These are phyloP conservation scores for Alternaria alternata DNA, from an alignment of 2,329 filamentous ascomycete genomes.

Conservation along the genomic window DNA sequence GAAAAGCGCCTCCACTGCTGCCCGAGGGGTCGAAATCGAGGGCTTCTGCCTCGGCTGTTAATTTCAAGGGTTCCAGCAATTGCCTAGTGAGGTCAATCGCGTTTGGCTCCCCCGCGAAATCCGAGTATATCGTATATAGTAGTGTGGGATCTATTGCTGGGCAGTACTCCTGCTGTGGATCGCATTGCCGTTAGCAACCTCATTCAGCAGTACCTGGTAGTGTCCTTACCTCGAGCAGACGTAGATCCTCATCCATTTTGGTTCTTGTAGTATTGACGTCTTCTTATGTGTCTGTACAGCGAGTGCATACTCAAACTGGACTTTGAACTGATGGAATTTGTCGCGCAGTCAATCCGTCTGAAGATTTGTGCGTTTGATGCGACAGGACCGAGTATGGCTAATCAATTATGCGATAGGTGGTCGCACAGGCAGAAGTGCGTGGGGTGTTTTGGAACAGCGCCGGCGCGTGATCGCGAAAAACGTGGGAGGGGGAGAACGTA, in stretches of 20 bases:
- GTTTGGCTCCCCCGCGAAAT: conserved; percentile 70
- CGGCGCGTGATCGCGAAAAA: conserved; percentile 12
- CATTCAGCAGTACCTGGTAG: conserved; percentile 8
- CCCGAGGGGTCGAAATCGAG: conserved; percentile 82
- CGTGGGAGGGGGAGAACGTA: conserved; percentile 6
- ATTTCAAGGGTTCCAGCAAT: conserved; percentile 72
- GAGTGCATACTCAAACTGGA: conserved; percentile 38
- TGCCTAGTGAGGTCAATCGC: conserved; percentile 62
- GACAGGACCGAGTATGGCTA: not conserved
- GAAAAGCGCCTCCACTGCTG: conserved; percentile 58
- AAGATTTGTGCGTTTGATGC: not conserved
- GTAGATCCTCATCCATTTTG: conserved; percentile 49
- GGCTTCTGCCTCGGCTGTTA: conserved; percentile 71
- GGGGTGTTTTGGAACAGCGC: conserved; percentile 10
- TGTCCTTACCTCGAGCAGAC: conserved; percentile 41
- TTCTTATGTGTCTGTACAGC: conserved; percentile 24
- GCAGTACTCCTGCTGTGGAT: conserved; percentile 71
- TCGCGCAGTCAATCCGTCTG: not conserved
- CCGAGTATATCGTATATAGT: conserved; percentile 76
- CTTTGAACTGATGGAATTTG: not conserved
- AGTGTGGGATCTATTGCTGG: conserved; percentile 79
- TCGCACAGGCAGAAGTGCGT: conserved; percentile 7
- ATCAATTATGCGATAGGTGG: conserved; percentile 1
- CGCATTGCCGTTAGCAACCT: conserved; percentile 19
- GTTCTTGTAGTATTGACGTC: conserved; percentile 34